Evolutionary conservation across 345 rosid genomes (phyloP).

Genomic region (Clarkia xantiana): DNA sequence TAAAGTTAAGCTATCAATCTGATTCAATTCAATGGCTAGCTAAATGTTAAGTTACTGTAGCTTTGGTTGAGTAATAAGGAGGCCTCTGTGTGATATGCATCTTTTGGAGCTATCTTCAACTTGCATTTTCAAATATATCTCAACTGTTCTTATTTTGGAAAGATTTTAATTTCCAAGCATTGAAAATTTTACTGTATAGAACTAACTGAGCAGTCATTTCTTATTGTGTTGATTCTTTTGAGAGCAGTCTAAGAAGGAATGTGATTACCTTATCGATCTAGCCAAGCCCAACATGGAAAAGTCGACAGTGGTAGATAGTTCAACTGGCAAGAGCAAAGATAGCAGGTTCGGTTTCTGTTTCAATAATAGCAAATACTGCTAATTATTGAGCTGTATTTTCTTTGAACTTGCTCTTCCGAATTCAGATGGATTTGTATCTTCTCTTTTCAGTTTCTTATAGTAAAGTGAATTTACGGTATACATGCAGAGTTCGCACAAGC

Average conservation of each 20-base stretch:
- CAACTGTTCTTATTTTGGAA: not conserved
- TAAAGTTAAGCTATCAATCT: too few relatives aligned
- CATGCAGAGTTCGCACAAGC: slow-evolving; percentile 76
- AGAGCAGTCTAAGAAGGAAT: slow-evolving; percentile 63
- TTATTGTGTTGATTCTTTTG: slow-evolving; percentile 6
- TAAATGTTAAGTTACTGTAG: not conserved
- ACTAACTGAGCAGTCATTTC: not conserved
- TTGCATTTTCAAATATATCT: not conserved
- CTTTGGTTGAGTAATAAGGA: not conserved
- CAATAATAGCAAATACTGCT: too few relatives aligned
- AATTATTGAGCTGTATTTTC: not conserved
- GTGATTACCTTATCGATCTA: slow-evolving; percentile 62
- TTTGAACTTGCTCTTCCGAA: not conserved
- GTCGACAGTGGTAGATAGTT: slow-evolving; percentile 77
- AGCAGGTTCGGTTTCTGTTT: slow-evolving; percentile 41
- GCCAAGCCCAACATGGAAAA: slow-evolving; percentile 82
- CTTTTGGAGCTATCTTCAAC: not conserved
- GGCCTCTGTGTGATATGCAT: not conserved
- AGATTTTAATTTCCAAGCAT: not conserved
- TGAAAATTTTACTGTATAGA: not conserved
- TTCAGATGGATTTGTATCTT: slow-evolving; percentile 1
- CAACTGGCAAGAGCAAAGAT: slow-evolving; percentile 84
- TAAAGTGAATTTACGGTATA: not conserved
- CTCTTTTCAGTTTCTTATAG: not conserved
- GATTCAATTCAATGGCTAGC: too few relatives aligned